phyloP scores from a whole-genome alignment of 495 filamentous ascomycete species.

The Cladorrhinum samala region DNA sequence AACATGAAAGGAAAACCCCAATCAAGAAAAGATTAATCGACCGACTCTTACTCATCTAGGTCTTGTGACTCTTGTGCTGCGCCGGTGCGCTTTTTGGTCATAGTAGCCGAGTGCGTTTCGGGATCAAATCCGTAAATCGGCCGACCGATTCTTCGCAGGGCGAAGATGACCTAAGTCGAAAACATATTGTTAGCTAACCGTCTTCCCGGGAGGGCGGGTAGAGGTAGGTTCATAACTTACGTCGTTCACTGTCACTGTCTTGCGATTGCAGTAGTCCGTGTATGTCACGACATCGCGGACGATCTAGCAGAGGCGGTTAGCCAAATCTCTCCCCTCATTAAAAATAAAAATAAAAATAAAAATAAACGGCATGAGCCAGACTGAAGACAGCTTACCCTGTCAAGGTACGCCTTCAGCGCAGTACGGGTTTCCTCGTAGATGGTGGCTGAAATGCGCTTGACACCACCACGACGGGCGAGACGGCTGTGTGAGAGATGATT shows the following conservation, averaged over 20 bases:
- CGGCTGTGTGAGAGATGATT: conserved; percentile 50
- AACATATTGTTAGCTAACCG: too few species aligned
- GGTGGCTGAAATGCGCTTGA: conserved; percentile 59
- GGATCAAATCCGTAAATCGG: conserved; percentile 49
- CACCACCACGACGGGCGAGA: conserved; percentile 70
- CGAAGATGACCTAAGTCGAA: conserved; percentile 63
- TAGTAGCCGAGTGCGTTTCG: conserved; percentile 10
- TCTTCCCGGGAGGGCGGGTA: neutral
- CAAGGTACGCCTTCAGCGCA: conserved; percentile 47
- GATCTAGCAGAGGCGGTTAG: conserved; percentile 38
- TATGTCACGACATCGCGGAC: conserved; percentile 45
- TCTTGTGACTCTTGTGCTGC: neutral
- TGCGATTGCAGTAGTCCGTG: conserved; percentile 44
- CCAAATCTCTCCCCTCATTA: conserved; percentile 24
- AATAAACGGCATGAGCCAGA: too few species aligned
- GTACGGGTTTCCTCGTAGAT: conserved; percentile 68
- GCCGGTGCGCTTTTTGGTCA: neutral
- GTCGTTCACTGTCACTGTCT: conserved; percentile 60
- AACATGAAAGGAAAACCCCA: too few species aligned
- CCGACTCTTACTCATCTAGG: neutral
- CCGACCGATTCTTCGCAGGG: conserved; percentile 42
- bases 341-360: neutral
- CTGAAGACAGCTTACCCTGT: too few species aligned
- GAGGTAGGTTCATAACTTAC: conserved; percentile 33
- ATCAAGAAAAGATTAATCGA: neutral